Evolutionary conservation across 1,139 yeast genomes (phyloP).

Genomic region (Debaryomyces singareniensis): DNA sequence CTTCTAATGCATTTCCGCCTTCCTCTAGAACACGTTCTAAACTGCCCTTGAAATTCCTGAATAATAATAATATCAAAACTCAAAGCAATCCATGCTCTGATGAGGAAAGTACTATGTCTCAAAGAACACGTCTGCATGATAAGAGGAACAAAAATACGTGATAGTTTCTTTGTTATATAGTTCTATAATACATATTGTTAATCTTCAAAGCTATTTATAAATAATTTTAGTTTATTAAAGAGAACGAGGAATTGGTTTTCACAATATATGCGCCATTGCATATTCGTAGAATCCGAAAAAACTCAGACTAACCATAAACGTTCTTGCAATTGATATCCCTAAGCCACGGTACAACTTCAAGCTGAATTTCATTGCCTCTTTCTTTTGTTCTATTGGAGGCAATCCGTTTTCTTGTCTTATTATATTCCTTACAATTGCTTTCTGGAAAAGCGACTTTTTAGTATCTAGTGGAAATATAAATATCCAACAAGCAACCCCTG

Average conservation of each 20-base stretch:
- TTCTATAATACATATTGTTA: no score
- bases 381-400: slow-evolving; percentile 24
- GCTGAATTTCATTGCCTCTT: slow-evolving; percentile 29
- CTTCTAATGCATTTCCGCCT: slow-evolving; percentile 15
- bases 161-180: no score
- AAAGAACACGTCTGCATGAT: no score
- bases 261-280: slow-evolving; percentile 47
- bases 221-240: no score
- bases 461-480: slow-evolving; percentile 78
- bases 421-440: slow-evolving; percentile 66
- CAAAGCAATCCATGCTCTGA: no score
- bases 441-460: slow-evolving; percentile 65
- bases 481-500: slow-evolving; percentile 72
- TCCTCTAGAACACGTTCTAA: slow-evolving; percentile 37
- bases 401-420: slow-evolving; percentile 45
- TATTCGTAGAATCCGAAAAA: slow-evolving; percentile 71
- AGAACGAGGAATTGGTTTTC: slow-evolving; percentile 9
- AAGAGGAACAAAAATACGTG: no score
- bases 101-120: no score
- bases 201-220: no score
- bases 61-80: no score
- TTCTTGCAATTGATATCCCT: slow-evolving; percentile 65
- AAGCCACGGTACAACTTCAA: slow-evolving; percentile 66
- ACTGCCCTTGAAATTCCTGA: slow-evolving; percentile 38
- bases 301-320: slow-evolving; percentile 67